Evolutionary conservation across 192 early-diverging fungal genomes (phyloP), one percentile per base, ranked within the genome.

Genomic region (Pilobolus umbonatus): DNA sequence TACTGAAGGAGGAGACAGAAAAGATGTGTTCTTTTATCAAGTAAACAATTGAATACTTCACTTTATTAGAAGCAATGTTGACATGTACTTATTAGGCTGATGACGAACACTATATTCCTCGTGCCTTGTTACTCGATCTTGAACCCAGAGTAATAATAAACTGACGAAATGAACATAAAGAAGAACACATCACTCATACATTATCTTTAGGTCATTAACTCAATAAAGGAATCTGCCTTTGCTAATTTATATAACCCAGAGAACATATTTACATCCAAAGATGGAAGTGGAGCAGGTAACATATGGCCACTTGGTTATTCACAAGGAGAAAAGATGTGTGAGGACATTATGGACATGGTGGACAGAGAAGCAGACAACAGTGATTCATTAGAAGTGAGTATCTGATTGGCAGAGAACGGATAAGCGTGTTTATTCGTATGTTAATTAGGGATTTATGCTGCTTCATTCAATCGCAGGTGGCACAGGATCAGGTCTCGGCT

Each of bases 1-100:
- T 12, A 91, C 90, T 5, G 85, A 84, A 40, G 88, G 86, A 21
- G 87, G 80, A 11, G 96, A 98, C 78, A 72, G 96, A 55, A 98
- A 98, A 68, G 96, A 98, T 66, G 96, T 98, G 8, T 98, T 98
- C 62, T 98, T 98, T 68, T 98, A 98, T 72, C 96, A 98, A 77
- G 89, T 86, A 60, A 31, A 55, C 5, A 6, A 19, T 24, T 30
- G 1, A 0, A 6, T 10, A 28, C 6, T 21, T 39, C n/a, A 49
- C 47, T 54, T 55, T 40, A 35, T 32, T 15, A 22, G 17, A 2
- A 2, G 21, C 5, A 35, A 52, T 38, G 24, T 30, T 38, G 40
- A 2, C 0, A 52, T 26, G 8, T 53, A 15, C 24, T 45, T 12
- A 11, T 47, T 68, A 91, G 86, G 95, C 95, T n/a, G 95, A 98